Base-by-base conservation (phyloP, 805 yeast genomes). In the Metschnikowia cubensis region DNA sequence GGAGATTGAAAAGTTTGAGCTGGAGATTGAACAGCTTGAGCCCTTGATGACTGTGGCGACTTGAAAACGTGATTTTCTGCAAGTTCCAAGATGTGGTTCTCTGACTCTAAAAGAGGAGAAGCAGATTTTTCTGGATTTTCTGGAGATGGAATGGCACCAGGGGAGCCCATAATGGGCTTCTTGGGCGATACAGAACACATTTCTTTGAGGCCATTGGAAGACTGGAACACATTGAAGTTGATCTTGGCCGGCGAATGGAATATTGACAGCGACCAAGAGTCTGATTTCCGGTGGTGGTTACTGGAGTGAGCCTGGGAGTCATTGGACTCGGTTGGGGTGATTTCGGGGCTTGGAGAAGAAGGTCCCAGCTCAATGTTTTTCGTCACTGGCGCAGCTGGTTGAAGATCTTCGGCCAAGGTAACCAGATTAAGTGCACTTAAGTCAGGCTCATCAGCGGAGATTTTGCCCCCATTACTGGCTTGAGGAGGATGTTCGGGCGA, bases 241-340 rank as follows among this genome's bases (percentile, higher is more conserved):
- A 25, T 32, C 11, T 17, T 18, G 11, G 7, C 36, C 13, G 45
- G 45, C 31, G 45, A 42, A n/a, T 42, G 34, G 14, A 21, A 32
- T 6, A 42, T 14, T 4, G 45, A 34, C 45, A 42, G 45, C 15
- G 45, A 21, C 45, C 36, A 42, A n/a, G 45, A 42, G 31, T 33
- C 6, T 8, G 45, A 42, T n/a, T 42, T 42, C 11, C 45, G 8
- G 20, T 33, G 45, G 18, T n/a, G 18, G 11, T n/a, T 32, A 36
- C n/a, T 42, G 21, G 7, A 18, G 43, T 25, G 21, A 29, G 18
- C 4, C 18, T 22, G 32, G 7, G 42, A 22, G 18, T 38, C 42
- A 20, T 25, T 37, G 29, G 40, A 37, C 3, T 20, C 15, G 6
- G 13, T 8, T 3, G 20, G 20, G 5, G 17, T 35, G 38, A 8